phyloP scores from a whole-genome alignment of 805 yeast species.

The Zygosaccharomyces lentus region DNA sequence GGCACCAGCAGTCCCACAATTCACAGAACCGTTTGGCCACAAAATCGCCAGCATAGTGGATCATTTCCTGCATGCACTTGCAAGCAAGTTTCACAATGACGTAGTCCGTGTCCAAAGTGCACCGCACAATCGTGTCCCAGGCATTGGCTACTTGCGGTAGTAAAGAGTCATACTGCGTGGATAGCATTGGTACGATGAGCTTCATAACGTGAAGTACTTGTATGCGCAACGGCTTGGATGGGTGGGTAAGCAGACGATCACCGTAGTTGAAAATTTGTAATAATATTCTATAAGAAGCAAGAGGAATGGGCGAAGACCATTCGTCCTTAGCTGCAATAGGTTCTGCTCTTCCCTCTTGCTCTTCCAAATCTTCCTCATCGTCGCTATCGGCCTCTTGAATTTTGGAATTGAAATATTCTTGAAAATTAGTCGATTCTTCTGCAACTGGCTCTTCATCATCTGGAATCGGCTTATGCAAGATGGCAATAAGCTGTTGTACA shows the following conservation, averaged over 20 bases:
- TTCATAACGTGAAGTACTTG: conserved; percentile 51
- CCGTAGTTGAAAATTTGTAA: conserved; percentile 65
- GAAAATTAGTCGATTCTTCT: conserved; percentile 32
- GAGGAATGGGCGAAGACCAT: conserved; percentile 71
- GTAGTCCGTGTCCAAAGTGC: conserved; percentile 21
- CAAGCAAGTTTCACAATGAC: conserved; percentile 24
- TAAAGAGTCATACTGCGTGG: conserved; percentile 39
- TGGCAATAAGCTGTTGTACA: conserved; percentile 41
- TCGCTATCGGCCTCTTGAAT: conserved; percentile 37
- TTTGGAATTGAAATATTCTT: conserved; percentile 38
- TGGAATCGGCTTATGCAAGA: conserved; percentile 39
- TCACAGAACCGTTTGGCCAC: conserved; percentile 29
- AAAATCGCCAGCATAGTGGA: conserved; percentile 26
- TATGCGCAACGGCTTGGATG: conserved; percentile 51
- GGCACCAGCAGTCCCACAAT: conserved; percentile 23
- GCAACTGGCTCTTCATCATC: conserved; percentile 25
- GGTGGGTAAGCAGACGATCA: conserved; percentile 63
- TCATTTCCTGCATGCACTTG: conserved; percentile 20
- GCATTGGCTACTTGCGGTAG: conserved; percentile 33
- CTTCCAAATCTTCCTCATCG: conserved; percentile 28
- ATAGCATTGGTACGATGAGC: conserved; percentile 47
- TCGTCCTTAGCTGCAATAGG: conserved; percentile 27
- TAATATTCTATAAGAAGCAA: conserved; percentile 52
- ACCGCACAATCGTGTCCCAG: conserved; percentile 28
- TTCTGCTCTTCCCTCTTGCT: conserved; percentile 15